phyloP scores from a whole-genome alignment of 108 stramenopile genomes.

The Cyclotella baltica region DNA sequence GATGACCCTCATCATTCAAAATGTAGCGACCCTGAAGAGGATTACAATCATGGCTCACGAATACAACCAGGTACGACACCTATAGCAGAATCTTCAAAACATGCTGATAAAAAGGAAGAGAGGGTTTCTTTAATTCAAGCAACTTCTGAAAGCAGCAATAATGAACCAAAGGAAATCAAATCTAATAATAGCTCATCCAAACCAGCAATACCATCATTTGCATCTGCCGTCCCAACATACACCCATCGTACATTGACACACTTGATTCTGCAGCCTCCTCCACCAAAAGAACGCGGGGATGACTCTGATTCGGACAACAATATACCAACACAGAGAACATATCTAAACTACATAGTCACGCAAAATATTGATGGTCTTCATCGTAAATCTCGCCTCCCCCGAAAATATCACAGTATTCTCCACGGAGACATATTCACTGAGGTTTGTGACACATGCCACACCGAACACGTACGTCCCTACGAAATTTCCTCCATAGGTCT shows the following conservation, averaged over 20 bases:
- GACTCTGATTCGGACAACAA: not conserved
- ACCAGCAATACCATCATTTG: slow-evolving; percentile 53
- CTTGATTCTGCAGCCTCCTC: slow-evolving; percentile 45
- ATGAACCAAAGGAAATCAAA: not conserved
- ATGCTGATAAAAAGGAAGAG: no score
- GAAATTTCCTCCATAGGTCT: slow-evolving; percentile 88
- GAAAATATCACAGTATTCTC: slow-evolving; percentile 66
- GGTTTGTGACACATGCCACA: slow-evolving; percentile 75
- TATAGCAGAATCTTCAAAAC: not conserved
- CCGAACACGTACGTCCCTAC: slow-evolving; percentile 75
- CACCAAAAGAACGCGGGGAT: not conserved
- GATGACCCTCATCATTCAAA: slow-evolving; percentile 3
- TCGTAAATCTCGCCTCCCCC: slow-evolving; percentile 70
- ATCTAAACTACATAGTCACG: slow-evolving; percentile 65
- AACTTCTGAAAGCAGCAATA: not conserved
- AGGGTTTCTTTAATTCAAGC: not conserved
- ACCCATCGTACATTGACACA: slow-evolving; percentile 81
- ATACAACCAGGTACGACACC: not conserved
- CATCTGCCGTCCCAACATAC: slow-evolving; percentile 70
- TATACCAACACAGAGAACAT: slow-evolving; percentile 8
- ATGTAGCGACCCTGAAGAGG: slow-evolving; percentile 5
- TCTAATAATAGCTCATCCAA: not conserved
- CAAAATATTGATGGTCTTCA: slow-evolving; percentile 95
- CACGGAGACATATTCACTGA: slow-evolving; percentile 93
- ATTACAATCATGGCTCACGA: slow-evolving; percentile 14